Conservation (phyloP, 805 yeast genomes). For the Candida glaebosa region DNA sequence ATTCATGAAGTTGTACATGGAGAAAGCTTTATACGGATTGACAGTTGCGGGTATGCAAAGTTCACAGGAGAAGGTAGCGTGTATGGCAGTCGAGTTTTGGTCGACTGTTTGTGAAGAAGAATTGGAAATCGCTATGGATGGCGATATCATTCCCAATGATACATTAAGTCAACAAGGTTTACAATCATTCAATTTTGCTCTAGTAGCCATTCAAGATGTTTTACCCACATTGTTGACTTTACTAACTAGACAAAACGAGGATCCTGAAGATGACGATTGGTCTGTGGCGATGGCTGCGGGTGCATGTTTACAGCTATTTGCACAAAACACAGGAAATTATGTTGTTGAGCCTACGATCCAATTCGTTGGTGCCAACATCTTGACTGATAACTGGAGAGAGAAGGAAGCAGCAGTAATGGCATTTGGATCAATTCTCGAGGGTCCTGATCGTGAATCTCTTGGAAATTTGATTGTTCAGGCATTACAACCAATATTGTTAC, state of each 20-base stretch:
- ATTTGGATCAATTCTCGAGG: constrained; percentile 93
- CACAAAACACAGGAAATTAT: constrained; percentile 82
- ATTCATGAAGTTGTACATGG: constrained; percentile 94
- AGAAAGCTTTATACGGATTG: constrained; percentile 86
- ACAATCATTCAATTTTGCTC: constrained; percentile 74
- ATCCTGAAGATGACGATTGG: constrained; percentile 96
- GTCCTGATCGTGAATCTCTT: constrained; percentile 76
- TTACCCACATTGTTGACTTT: constrained; percentile 80
- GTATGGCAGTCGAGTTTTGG: constrained; percentile 99
- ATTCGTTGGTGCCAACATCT: constrained; percentile 76
- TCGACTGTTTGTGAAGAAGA: constrained; percentile 99
- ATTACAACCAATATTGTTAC: constrained; percentile 65
- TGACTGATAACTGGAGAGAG: constrained; percentile 60
- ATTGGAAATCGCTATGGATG: constrained; percentile 69
- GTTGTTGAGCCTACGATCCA: constrained; percentile 81
- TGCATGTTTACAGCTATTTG: constrained; percentile 90
- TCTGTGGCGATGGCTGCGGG: constrained; percentile 98
- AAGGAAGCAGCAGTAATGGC: constrained; percentile 99
- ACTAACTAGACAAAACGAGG: constrained; percentile 86
- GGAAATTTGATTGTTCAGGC: constrained; percentile 75
- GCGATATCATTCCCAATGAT: constrained; percentile 51
- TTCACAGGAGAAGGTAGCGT: constrained; percentile 77
- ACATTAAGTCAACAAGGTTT: constrained; percentile 24
- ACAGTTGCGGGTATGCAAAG: constrained; percentile 92
- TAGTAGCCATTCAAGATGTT: constrained; percentile 78